phyloP scores from a whole-genome alignment of 306 rosid genomes.

The Vigna mungo region DNA sequence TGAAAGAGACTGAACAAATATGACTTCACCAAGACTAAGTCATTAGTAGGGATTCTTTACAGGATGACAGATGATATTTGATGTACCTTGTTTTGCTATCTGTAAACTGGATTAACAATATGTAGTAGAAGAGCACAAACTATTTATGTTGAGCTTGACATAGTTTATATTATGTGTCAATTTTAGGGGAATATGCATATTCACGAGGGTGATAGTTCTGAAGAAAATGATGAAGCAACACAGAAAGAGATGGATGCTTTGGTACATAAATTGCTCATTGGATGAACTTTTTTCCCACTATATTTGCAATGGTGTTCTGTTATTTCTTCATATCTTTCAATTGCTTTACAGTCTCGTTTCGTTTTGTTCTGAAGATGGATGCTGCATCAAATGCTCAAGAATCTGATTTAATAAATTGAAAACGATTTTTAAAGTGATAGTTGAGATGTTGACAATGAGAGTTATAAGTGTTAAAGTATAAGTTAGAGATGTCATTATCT shows the following conservation, averaged over 20 bases:
- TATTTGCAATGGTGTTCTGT: not conserved
- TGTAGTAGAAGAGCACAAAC: constrained; percentile 11
- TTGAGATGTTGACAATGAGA: not conserved
- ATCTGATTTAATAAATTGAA: constrained; percentile 26
- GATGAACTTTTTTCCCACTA: constrained; percentile 1
- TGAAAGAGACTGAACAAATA: constrained; percentile 27
- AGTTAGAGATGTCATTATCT: too few relatives aligned
- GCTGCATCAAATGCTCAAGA: constrained; percentile 32
- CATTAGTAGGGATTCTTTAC: not conserved
- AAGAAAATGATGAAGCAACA: too few relatives aligned
- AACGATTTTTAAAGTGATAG: constrained; percentile 40
- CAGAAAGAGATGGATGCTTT: too few relatives aligned
- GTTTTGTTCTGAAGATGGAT: constrained; percentile 15
- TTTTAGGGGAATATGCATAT: constrained; percentile 47
- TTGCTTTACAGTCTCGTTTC: not conserved
- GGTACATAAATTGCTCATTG: not conserved
- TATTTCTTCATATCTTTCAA: constrained; percentile 2
- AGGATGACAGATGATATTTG: constrained; percentile 9
- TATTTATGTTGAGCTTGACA: constrained; percentile 4
- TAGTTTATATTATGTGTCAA: not conserved
- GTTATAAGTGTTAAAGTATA: too few relatives aligned
- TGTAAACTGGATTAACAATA: not conserved
- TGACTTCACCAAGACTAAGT: constrained; percentile 17
- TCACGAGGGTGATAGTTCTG: constrained; percentile 33
- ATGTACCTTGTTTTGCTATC: constrained; percentile 25